Base-by-base conservation (phyloP, 805 yeast species). In the Candida argentea region DNA sequence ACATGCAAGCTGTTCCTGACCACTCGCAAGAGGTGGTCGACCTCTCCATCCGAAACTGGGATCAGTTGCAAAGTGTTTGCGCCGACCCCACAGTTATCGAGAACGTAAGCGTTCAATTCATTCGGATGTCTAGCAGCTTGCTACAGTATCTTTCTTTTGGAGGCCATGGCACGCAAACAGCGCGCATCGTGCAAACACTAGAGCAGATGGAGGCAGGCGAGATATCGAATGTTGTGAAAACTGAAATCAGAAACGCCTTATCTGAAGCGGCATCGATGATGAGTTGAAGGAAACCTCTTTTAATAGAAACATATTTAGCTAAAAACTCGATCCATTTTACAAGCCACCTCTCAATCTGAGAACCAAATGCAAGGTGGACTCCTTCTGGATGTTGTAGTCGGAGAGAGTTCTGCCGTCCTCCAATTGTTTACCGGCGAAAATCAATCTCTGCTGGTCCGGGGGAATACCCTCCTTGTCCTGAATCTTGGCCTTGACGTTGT, bases 391-490 rank as follows among this genome's bases (percentile, higher is more conserved):
- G 81, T 87, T 87, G 89, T 87, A 87, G 70, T 87, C 95, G 43
- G 94, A 79, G 42, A 87, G 69, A 40, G 96, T 87, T 74, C 95
- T 83, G 47, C 95, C 95, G 42, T 82, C 91, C 67, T 85, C 95
- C 61, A 86, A 76, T 69, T 84, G 95, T 73, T 85, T 86, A 75
- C 95, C 95, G 50, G 95, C 95, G 53, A 86, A 87, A 70, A 87
- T 85, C 52, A 86, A 76, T 70, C 95, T 79, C 70, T 87, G 96
- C 65, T 86, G 95, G 65, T 85, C 95, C 48, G 95, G 94, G 60
- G 96, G 95, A 52, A 86, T 85, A 55, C 95, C 95, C 64, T 86
- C 95, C 70, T 83, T 85, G 71, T 85, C 95, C 73, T 84, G 94
- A 57, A 87, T 86, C 75, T 86, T 86, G 18, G 60, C 46, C 47